These are phyloP conservation scores for Laetiporus sulphureus DNA, from an alignment of 1,284 basidiomycete species.

Conservation along the genomic window DNA sequence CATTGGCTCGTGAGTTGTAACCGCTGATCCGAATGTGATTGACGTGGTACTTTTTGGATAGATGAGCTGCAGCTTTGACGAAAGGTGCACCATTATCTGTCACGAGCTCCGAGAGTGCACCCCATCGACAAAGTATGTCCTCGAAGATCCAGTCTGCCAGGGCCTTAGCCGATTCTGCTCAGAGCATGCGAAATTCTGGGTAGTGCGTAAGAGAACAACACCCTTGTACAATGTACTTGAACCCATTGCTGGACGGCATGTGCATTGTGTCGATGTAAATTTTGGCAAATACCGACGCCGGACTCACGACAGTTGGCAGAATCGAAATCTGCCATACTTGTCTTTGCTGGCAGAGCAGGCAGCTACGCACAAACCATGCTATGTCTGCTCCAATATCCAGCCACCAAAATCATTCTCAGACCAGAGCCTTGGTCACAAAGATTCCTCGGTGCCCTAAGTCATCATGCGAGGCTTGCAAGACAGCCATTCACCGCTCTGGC, in stretches of 20 bases:
- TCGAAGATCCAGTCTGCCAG: slow-evolving; percentile 23
- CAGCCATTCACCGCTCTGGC: slow-evolving; percentile 1
- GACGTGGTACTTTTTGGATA: slow-evolving; percentile 29
- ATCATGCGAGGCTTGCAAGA: slow-evolving; percentile 17
- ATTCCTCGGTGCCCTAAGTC: slow-evolving; percentile 22
- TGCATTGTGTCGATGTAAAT: too few relatives aligned
- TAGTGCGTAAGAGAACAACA: slow-evolving; percentile 16
- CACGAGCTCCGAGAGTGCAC: slow-evolving; percentile 17
- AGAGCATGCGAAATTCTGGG: slow-evolving; percentile 17
- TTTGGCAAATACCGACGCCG: slow-evolving; percentile 25
- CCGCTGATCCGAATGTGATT: slow-evolving; percentile 34
- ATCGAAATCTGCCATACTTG: slow-evolving; percentile 22
- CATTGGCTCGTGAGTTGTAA: slow-evolving; percentile 39
- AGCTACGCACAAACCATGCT: slow-evolving; percentile 27
- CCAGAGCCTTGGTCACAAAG: slow-evolving; percentile 9
- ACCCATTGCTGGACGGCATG: slow-evolving; percentile 16
- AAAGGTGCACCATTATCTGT: slow-evolving; percentile 24
- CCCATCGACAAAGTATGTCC: slow-evolving; percentile 21
- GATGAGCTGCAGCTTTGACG: slow-evolving; percentile 24
- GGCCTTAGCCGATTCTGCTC: neutral
- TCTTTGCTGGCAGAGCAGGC: slow-evolving; percentile 30
- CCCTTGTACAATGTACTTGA: slow-evolving; percentile 20
- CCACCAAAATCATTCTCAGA: slow-evolving; percentile 25
- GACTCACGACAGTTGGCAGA: slow-evolving; percentile 25
- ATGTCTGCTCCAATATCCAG: slow-evolving; percentile 22